phyloP scores from a whole-genome alignment of 768 basidiomycete genomes.

The Rossbeevera mucosa region DNA sequence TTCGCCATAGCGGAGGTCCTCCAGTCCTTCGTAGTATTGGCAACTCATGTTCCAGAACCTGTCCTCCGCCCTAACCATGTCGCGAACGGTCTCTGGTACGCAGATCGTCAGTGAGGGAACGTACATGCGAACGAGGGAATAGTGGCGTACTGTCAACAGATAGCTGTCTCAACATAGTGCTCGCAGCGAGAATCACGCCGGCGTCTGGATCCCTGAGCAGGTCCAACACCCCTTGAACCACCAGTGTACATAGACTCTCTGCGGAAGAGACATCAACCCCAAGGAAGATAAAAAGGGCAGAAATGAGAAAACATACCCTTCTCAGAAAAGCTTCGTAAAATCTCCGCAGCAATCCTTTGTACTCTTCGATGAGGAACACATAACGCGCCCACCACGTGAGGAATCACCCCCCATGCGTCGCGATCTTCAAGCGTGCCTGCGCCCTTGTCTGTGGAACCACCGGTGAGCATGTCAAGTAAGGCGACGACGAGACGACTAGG shows the following conservation, averaged over 20 bases:
- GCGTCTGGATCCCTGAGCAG: conserved; percentile 19
- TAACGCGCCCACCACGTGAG: conserved; percentile 14
- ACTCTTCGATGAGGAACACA: conserved; percentile 12
- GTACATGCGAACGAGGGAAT: not conserved
- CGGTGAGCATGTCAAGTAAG: not conserved
- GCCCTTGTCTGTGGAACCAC: conserved; percentile 4
- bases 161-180: conserved; percentile 10
- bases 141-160: conserved; percentile 14
- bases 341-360: conserved; percentile 15
- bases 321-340: conserved; percentile 10
- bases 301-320: conserved; percentile 7
- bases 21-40: conserved; percentile 17
- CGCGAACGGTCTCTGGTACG: conserved; percentile 13
- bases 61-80: conserved; percentile 8
- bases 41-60: conserved; percentile 18
- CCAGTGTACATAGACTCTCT: conserved; percentile 11
- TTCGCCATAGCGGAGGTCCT: conserved; percentile 12
- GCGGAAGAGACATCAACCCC: not conserved
- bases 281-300: not conserved
- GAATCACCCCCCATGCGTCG: conserved; percentile 9
- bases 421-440: not conserved
- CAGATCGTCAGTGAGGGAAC: not conserved
- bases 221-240: conserved; percentile 10
- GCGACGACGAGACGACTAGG: not conserved
- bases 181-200: conserved; percentile 14